A percentile compares a stretch with the other conserved stretches of the same genome.
These are phyloP conservation scores for Colletotrichum plurivorum DNA, from an alignment of 2,329 filamentous ascomycete species.

Conservation along the genomic window DNA sequence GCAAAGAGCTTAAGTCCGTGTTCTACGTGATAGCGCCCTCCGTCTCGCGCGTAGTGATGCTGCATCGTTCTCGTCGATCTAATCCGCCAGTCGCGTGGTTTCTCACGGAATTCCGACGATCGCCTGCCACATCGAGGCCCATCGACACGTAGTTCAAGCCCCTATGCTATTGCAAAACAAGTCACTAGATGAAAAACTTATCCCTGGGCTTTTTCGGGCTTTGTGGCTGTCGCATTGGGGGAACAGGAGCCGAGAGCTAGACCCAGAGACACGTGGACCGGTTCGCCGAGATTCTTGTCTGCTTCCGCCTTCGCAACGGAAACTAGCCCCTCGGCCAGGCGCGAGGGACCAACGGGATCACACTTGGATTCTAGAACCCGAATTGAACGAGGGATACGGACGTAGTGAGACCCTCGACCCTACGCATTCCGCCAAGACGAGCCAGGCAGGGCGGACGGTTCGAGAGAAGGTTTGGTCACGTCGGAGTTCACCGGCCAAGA, in stretches of 20 bases:
- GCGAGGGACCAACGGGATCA: neutral
- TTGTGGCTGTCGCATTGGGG: too few species aligned
- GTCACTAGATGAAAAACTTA: neutral
- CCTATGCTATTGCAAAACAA: neutral
- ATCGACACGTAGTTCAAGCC: neutral
- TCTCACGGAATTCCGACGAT: neutral
- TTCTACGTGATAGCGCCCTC: neutral
- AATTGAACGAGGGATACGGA: constrained; percentile 11
- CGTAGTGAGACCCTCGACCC: neutral
- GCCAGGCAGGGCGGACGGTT: neutral
- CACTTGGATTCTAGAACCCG: neutral
- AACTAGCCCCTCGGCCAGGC: neutral
- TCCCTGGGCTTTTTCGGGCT: neutral
- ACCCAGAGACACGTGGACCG: constrained; percentile 24
- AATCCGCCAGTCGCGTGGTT: neutral
- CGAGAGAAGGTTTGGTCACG: neutral
- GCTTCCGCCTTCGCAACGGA: constrained; percentile 3
- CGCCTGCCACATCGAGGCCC: neutral
- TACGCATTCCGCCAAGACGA: neutral
- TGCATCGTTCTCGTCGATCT: neutral
- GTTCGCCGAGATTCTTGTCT: neutral
- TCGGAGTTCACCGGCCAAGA: neutral
- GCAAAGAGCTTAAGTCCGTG: constrained; percentile 14
- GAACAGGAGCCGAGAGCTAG: neutral
- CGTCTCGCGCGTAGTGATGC: constrained; percentile 22